Evolutionary conservation across 2,329 filamentous ascomycete species (phyloP), one percentile per base, ranked within the genome.

Genomic region (Cladosporium austrohemisphaericum): DNA sequence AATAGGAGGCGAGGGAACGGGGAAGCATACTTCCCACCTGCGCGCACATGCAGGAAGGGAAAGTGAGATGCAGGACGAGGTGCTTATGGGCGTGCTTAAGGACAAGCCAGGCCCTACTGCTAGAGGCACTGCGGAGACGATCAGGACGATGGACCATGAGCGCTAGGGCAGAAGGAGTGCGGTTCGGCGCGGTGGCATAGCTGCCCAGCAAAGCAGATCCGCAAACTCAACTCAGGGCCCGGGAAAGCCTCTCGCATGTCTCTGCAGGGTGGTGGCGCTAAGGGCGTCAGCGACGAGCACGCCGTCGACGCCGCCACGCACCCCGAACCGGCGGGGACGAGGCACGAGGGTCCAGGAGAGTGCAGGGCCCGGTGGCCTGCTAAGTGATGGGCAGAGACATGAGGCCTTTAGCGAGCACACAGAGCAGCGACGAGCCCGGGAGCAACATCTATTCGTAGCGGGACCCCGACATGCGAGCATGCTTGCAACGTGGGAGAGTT

Each of bases 61-160:
- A 43, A 22, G 47, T 41, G 19, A 41, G 38, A 31, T 43, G 47
- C 37, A 50, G 37, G 47, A 41, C 47, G 37, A 49, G 45, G 35
- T 49, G 28, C 35, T 31, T 33, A 16, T 31, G 35, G 22, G 47
- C 38, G 45, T 41, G 47, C 47, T 50, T 50, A 50, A 41, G 47
- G 20, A 43, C 47, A 25, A 47, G 33, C 32, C 44, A 47, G 25
- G 19, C 37, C 47, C 36, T 14, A n/a, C n/a, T n/a, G n/a, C n/a
- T n/a, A n/a, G n/a, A n/a, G n/a, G n/a, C n/a, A n/a, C 29, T 50
- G 37, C 47, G 47, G 47, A 49, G 47, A 41, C 37, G 29, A 41
- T 37, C n/a, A 26, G 22, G 29, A 16, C 20, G 29, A 41, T 43
- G 29, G 37, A 41, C n/a, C n/a, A n/a, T n/a, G n/a, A n/a, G 37